These are phyloP conservation scores for Malassezia psittaci DNA, from an alignment of 1,284 basidiomycete species.

Conservation along the genomic window DNA sequence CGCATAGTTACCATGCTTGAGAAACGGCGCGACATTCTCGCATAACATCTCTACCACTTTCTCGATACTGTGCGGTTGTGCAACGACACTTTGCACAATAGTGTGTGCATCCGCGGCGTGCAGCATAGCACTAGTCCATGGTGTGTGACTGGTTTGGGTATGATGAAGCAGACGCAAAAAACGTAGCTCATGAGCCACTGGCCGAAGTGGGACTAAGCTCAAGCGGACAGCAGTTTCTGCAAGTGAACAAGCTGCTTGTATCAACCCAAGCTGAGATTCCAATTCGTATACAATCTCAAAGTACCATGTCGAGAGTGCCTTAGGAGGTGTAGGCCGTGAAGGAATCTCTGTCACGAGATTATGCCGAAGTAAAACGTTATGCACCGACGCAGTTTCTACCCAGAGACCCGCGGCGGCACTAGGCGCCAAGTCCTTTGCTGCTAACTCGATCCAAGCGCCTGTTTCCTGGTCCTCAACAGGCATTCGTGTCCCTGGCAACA, in stretches of 20 bases:
- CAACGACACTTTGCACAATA: slow-evolving; percentile 3
- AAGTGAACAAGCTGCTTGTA: slow-evolving; percentile 8
- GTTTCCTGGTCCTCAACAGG: slow-evolving; percentile 17
- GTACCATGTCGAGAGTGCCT: slow-evolving; percentile 14
- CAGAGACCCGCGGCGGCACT: slow-evolving; percentile 3
- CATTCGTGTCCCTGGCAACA: slow-evolving; percentile 14
- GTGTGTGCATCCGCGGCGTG: neutral
- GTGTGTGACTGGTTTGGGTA: neutral
- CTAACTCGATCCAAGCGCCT: slow-evolving; percentile 16
- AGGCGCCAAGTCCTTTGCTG: neutral
- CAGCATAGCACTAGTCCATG: slow-evolving; percentile 4
- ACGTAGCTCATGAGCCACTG: slow-evolving; percentile 7
- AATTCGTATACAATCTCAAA: slow-evolving; percentile 7
- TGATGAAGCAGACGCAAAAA: slow-evolving; percentile 8
- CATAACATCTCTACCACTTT: neutral
- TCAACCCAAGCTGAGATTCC: slow-evolving; percentile 3
- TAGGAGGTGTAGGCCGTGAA: slow-evolving; percentile 7
- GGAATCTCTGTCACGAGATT: neutral
- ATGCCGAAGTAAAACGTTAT: neutral
- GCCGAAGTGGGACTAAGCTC: slow-evolving; percentile 9
- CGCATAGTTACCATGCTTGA: slow-evolving; percentile 12
- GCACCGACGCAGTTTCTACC: slow-evolving; percentile 11
- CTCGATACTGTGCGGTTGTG: neutral
- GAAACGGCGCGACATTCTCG: slow-evolving; percentile 7
- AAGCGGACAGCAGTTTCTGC: slow-evolving; percentile 12